phyloP scores from a whole-genome alignment of 2,329 filamentous ascomycete species.

The Colletotrichum eleusines region DNA sequence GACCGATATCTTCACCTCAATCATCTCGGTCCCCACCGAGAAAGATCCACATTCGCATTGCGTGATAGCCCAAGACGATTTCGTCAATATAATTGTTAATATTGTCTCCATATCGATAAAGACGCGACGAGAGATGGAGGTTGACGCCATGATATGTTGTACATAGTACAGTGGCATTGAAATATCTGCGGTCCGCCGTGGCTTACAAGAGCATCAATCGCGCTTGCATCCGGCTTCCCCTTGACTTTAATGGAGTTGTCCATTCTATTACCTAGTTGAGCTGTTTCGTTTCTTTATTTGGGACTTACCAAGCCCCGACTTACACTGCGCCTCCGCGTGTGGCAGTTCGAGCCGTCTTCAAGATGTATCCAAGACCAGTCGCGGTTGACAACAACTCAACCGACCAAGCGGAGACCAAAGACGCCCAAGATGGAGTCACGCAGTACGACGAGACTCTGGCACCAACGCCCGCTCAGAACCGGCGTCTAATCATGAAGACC shows the following conservation, averaged over 20 bases:
- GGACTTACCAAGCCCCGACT: not conserved
- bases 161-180: constrained; percentile 14
- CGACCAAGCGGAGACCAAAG: not conserved
- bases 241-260: not conserved
- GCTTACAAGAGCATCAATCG: not conserved
- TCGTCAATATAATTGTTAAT: constrained; percentile 28
- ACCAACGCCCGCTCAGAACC: constrained; percentile 29
- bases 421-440: constrained; percentile 11
- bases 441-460: constrained; percentile 11
- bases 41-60: constrained; percentile 29
- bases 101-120: constrained; percentile 28
- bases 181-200: constrained; percentile 18
- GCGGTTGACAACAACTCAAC: constrained; percentile 1
- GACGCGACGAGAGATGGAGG: constrained; percentile 1
- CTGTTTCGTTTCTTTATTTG: not conserved
- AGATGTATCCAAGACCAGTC: constrained; percentile 25
- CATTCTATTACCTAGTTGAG: not conserved
- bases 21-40: constrained; percentile 33
- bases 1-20: constrained; percentile 29
- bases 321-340: constrained; percentile 9
- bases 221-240: not conserved
- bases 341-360: not conserved
- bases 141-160: not conserved
- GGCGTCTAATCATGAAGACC: constrained; percentile 41
- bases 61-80: constrained; percentile 33